Base-by-base conservation (phyloP, 495 filamentous ascomycete species). In the Aspergillus cristatus region DNA sequence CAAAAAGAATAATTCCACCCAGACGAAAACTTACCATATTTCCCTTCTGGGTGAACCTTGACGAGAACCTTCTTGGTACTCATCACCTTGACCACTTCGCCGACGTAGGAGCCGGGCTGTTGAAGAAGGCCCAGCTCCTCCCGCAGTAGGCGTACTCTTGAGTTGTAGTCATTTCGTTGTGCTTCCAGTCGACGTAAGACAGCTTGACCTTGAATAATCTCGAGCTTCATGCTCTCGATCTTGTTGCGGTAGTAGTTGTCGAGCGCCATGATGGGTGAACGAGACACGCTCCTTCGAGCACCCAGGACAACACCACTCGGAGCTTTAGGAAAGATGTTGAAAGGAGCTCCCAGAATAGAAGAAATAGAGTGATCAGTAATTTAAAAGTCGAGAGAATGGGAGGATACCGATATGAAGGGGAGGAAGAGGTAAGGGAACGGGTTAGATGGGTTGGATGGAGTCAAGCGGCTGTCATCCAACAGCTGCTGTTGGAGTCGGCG, bases 171-270 rank as follows among this genome's bases (percentile, higher is more conserved):
- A 62, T 99, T 99, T 41, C 91, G 83, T 59, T 99, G 91, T 37
- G 91, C 91, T 75, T 99, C 91, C 55, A 99, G 72, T 62, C 91
- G 75, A 49, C 91, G 80, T 37, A 99, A 72, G 36, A 94, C 86
- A 34, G 93, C 90, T 69, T 97, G 93, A 28, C 91, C 90, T 62
- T 95, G 87, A 52, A 99, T 86, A 49, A 99, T 99, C 75, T 97
- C 90, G 56, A 97, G 86, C 76, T 97, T 94, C 82, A 96, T 93
- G 60, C 81, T 79, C 83, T 99, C 91, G 64, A 99, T 95, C 75
- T 99, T 99, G 67, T 97, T 96, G 71, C 87, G 84, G 63, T 90
- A 99, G 67, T 94, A 99, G 65, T 82, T 94, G 65, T 97, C 91
- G 67, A 99, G 83, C 74, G 90, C 87, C 91, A 98, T 98, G 53